Base-by-base conservation (phyloP, 2,329 filamentous ascomycete genomes). In the Mollisiaceae sp. region DNA sequence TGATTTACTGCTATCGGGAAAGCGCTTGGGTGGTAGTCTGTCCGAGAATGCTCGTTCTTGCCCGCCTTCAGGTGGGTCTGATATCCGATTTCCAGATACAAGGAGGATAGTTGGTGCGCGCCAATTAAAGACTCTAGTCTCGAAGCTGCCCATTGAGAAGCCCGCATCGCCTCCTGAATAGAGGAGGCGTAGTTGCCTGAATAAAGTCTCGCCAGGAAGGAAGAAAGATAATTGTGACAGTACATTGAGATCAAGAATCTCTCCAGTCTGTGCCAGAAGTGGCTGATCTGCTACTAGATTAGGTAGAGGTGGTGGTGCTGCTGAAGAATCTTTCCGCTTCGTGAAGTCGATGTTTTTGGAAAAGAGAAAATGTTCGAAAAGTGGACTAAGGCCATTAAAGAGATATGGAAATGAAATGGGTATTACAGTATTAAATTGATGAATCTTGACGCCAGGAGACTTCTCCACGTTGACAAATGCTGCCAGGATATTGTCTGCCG, bases 311-410 rank as follows among this genome's bases (percentile, higher is more conserved):
- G 64, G 59, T 36, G 66, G 60, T 45, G 69, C 22, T 36, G 66
- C 60, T 4, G 69, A 65, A 2, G 72, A 66, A 54, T 75, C 71
- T 64, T 76, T 75, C 38, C 72, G 73, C 64, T 75, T 77, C 3
- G 73, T 86, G 60, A 91, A 84, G 70, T 91, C 87, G 24, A 92
- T 80, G 69, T 89, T 89, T 71, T 89, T 90, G 32, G 89, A 90
- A 71, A 92, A 93, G 32, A 93, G 82, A 70, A 93, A 92, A 74
- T 89, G 88, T 69, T 92, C 89, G 74, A 92, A 93, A 1, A 93
- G 78, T 0, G 87, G 83, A 67, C 85, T 87, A 68, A 93, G 84
- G 0, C 89, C 88, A 61, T 84, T 80, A 73, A 93, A 92, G 0
- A 93, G 77, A 71, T 86, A 87, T 0, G 90, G 89, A 60, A 90